Conservation (phyloP, 805 yeast genomes). For the Hanseniaspora hatyaiensis region DNA sequence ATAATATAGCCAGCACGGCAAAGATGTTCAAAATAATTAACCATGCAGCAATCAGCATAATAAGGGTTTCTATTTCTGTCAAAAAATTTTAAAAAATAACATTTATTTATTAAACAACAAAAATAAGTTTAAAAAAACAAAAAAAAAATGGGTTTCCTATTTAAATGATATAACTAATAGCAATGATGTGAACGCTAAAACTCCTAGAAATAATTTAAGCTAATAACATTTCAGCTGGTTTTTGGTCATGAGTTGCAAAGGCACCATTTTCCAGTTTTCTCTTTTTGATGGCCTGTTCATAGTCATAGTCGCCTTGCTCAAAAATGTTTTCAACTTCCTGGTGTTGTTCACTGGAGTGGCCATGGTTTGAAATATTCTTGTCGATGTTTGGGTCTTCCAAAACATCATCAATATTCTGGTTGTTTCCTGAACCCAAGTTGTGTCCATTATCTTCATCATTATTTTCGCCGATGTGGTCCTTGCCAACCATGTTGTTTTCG, state of each 20-base stretch:
- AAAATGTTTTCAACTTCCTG: not conserved
- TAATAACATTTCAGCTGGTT: not conserved
- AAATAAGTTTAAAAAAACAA: not conserved
- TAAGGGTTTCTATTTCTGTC: no score
- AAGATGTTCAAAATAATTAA: no score
- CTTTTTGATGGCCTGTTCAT: not conserved
- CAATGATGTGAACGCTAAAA: no score
- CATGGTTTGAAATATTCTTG: conserved; percentile 7
- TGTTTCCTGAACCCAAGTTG: no score
- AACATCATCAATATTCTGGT: conserved; percentile 16
- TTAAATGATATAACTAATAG: not conserved
- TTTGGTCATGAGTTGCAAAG: not conserved
- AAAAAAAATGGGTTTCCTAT: not conserved
- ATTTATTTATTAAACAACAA: not conserved
- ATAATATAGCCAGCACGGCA: no score
- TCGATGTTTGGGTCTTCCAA: conserved; percentile 8
- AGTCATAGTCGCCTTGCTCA: conserved; percentile 18
- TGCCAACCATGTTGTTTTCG: conserved; percentile 1
- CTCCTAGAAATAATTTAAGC: not conserved
- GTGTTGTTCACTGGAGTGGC: not conserved
- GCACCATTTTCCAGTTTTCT: not conserved
- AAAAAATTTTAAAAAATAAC: no score
- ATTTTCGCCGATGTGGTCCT: conserved; percentile 21
- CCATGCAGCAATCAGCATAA: no score
- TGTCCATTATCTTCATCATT: conserved; percentile 14